Base-by-base conservation (phyloP, 2,329 filamentous ascomycete species). In the Boeremia exigua region DNA sequence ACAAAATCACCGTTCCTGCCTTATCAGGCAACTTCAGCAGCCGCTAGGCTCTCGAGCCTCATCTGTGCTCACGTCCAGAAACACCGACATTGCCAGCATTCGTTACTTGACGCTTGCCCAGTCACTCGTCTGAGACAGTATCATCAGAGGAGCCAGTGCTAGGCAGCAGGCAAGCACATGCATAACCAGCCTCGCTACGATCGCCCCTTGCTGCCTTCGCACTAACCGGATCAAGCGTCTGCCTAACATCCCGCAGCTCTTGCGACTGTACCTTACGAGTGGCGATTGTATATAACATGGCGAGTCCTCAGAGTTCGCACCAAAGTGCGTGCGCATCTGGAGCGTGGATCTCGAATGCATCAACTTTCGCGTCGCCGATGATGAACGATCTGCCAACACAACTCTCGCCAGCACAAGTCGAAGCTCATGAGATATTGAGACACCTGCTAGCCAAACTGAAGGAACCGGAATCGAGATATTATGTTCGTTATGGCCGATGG, bases 341-440 rank as follows among this genome's bases (percentile, higher is more conserved):
- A 9, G 15, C 40, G 19, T 15, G 40, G 36, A 32, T 19, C 5
- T 43, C 40, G 4, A 50, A 32, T 30, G 36, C 48, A 14, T n/a
- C 37, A 5, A 17, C 36, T 2, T 37, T 37, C 32, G n/a, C 28
- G 10, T 33, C 19, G 3, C 27, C 48, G 15, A 12, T 37, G 25
- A 62, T 65, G 61, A 56, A 56, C 39, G 59, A 62, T 32, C 32
- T 56, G 0, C 53, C 51, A 25, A 11, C 27, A 15, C 39, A 56
- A 14, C 30, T 56, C 9, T 47, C 58, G 36, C 34, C 40, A 36
- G 48, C 63, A 2, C 67, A 71, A 52, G 39, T 59, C n/a, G 65
- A 73, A 60, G 69, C 69, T 11, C 60, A 59, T 45, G 32, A 33
- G 2, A 64, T 71, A 9, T 60, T 74, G 10, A 25, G 45, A 3